Conservation (phyloP, 129 eudicot genomes). For the Solidago caesia region DNA sequence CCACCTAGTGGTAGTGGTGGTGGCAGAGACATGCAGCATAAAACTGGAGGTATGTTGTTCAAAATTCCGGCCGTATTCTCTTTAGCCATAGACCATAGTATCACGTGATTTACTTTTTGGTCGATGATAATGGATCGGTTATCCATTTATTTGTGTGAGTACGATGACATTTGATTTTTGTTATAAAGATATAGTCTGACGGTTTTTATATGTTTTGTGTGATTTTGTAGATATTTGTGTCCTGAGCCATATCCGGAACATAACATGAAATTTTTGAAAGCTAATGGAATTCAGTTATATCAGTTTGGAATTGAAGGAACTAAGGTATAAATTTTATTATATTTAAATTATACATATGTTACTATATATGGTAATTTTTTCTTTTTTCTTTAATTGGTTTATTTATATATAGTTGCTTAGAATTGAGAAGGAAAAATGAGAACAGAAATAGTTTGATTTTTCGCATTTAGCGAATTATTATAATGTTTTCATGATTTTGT, state of each 20-base stretch:
- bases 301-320: slow-evolving; percentile 70
- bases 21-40: too few species aligned
- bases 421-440: not conserved
- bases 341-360: not conserved
- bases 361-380: not conserved
- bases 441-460: too few species aligned
- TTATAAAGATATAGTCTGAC: too few species aligned
- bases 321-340: slow-evolving; percentile 36
- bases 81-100: too few species aligned
- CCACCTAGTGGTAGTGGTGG: too few species aligned
- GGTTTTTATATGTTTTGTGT: not conserved
- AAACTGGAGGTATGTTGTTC: too few species aligned
- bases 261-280: slow-evolving; percentile 50
- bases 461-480: not conserved
- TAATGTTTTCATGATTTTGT: not conserved
- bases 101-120: too few species aligned
- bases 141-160: too few species aligned
- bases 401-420: not conserved
- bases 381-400: not conserved
- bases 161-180: too few species aligned
- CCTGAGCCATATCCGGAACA: slow-evolving; percentile 72
- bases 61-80: too few species aligned
- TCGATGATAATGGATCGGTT: too few species aligned
- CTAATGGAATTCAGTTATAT: slow-evolving; percentile 54
- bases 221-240: slow-evolving; percentile 53